phyloP scores from a whole-genome alignment of 2,329 filamentous ascomycete genomes.

The Phoma herbarum region DNA sequence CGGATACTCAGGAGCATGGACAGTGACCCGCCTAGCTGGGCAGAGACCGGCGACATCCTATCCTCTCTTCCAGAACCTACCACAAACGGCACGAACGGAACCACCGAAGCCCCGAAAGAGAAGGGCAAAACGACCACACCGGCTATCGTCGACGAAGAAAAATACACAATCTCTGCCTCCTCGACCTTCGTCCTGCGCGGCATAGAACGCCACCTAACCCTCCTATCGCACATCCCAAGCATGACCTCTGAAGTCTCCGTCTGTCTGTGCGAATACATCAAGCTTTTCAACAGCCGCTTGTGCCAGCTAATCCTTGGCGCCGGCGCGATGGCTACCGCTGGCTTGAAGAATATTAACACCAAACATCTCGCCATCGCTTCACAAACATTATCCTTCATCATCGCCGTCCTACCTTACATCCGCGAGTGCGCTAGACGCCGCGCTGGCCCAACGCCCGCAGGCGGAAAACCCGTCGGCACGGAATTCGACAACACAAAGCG shows the following conservation, averaged over 20 bases:
- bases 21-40: constrained; percentile 73
- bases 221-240: constrained; percentile 85
- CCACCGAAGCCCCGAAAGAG: constrained; percentile 40
- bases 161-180: constrained; percentile 85
- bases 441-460: constrained; percentile 46
- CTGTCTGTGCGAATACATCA: constrained; percentile 83
- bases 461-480: constrained; percentile 62
- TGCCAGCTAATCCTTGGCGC: constrained; percentile 97
- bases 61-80: constrained; percentile 31
- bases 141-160: constrained; percentile 83
- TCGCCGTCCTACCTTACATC: constrained; percentile 86
- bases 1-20: constrained; percentile 75
- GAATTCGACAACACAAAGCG: constrained; percentile 91
- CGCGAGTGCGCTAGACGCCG: constrained; percentile 91
- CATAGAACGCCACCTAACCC: constrained; percentile 81
- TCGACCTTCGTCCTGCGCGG: constrained; percentile 82
- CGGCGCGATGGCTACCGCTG: constrained; percentile 86
- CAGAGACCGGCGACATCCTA: constrained; percentile 59
- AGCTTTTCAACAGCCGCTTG: constrained; percentile 93
- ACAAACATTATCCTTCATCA: constrained; percentile 87
- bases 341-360: constrained; percentile 89
- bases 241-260: constrained; percentile 85
- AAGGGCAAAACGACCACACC: constrained; percentile 58
- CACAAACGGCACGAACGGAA: constrained; percentile 41
- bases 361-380: constrained; percentile 93